Evolutionary conservation across 2,329 filamentous ascomycete genomes (phyloP), one percentile per base, ranked within the genome.

Genomic region (Helotiales sp.): DNA sequence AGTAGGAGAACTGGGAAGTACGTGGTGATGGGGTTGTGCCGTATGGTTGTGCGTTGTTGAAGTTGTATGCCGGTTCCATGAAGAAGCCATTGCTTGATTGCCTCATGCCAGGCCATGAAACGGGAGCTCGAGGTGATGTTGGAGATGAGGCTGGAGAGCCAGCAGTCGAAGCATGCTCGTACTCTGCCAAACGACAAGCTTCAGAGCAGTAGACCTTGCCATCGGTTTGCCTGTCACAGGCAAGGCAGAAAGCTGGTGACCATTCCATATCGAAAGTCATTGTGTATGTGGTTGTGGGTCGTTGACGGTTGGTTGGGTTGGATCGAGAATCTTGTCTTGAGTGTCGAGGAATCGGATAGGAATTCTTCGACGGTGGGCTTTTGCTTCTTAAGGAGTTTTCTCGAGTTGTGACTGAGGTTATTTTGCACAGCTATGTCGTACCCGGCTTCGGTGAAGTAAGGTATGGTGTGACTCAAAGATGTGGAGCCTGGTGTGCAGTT

Each of bases 241-340:
- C 89, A 75, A 97, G 89, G 85, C 94, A 97, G 87, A 93, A 97
- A 81, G 96, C 91, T 80, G 91, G 92, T 75, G 92, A 92, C 93
- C 94, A 97, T 62, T 78, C 77, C 73, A 78, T 77, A 70, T 77
- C 72, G 64, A 70, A 71, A 63, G 73, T 71, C 76, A 78, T 77
- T 69, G 69, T 72, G 67, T 57, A 63, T 64, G n/a, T 69, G 37
- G 65, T 45, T 66, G 66, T 45, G 34, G 43, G 61, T 55, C 22
- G 45, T 59, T 55, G 52, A 63, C 43, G 34, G 4, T 40, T 59
- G 28, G 66, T 60, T 20, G 61, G 49, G 63, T 57, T 20, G 58
- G 13, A 40, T 26, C n/a, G 59, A 47, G 37, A 8, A 22, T 49
- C 20, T 28, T 24, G 11, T 43, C 26, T 59, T 61, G 32, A 28